Base-by-base conservation (phyloP, 371 early-diverging fungal species). In the Chytridiales sp. region DNA sequence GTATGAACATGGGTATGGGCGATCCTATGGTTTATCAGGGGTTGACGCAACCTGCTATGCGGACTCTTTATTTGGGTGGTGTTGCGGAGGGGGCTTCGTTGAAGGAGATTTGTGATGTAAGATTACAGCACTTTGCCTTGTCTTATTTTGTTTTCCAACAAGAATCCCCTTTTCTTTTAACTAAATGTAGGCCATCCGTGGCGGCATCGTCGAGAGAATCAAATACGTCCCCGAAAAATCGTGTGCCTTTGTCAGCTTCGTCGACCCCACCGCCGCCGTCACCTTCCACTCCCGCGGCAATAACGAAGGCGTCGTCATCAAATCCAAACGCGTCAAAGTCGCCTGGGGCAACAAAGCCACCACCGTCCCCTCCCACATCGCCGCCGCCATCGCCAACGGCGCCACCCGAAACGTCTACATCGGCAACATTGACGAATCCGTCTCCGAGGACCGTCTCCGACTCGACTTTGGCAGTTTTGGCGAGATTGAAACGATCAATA, bases 241-340 rank as follows among this genome's bases (percentile, higher is more conserved):
- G 64, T 85, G 84, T 61, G 91, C 90, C 0, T 92, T 93, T 71
- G 84, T 89, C 30, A 87, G 88, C 0, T 93, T 93, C 79, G 76
- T 88, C 8, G 89, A 89, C 54, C 85, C 89, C 1, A 56, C 53
- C 13, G 74, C 84, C 0, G 92, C 94, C 0, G 67, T 63, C 30
- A 69, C 66, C 35, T 82, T 92, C 49, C 78, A 71, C 56, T 68
- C 79, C 53, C 78, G 83, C 38, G 80, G 82, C 4, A 75, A 56
- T 19, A 69, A 74, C 34, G 70, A 83, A 30, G 87, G 86, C 0
- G 59, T 90, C 27, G 68, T 83, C 13, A 72, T 92, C 59, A 86
- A 86, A 53, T 78, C 75, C 58, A 85, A 88, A 43, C 81, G 87
- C 1, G 72, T 90, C 22, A 86, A 87, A 59, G 72, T 89, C 34